Evolutionary conservation across 495 filamentous ascomycete genomes (phyloP), one percentile per base, ranked within the genome.

Genomic region (Aspergillus haitiensis): DNA sequence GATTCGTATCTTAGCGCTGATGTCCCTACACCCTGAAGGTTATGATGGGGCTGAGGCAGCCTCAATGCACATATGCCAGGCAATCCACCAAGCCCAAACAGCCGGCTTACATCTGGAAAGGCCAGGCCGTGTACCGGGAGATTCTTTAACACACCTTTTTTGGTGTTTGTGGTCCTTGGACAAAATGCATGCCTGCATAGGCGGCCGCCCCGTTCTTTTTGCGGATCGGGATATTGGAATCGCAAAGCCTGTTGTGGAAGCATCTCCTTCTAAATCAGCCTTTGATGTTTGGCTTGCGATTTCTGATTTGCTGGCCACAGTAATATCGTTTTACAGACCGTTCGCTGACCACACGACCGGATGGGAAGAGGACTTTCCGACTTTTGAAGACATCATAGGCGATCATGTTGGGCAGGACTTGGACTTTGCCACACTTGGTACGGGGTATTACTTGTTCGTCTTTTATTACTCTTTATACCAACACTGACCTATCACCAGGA

Each of bases 81-180:
- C 79, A 5, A 78, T 81, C 21, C 84, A 87, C 53, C 82, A 88
- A 59, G 83, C 83, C 13, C 85, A 89, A 54, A 87, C 87, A 1
- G 69, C 86, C 35, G 87, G 87, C 4, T 67, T 90, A 27, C 88
- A 91, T 57, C 74, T 83, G 39, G 75, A 77, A 45, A 74, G 73
- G 16, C 74, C 78, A 31, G 65, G 70, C 31, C 71, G 72, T 55
- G 58, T 57, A 59, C 53, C 69, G 49, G 62, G 68, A 61, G 70
- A 78, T 40, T 63, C 71, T n/a, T 61, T 76, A n/a, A 76, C 81
- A 7, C 69, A 75, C 11, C 70, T 90, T 0, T 88, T 90, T 58
- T 89, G 85, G 75, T 85, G 83, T 42, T 61, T 90, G 12, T 90
- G 86, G 82, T 82, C 84, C 10, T 65, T 90, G 7, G 88, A 91